Conservation (phyloP, 495 filamentous ascomycete species). For the Cairneyella variabilis region DNA sequence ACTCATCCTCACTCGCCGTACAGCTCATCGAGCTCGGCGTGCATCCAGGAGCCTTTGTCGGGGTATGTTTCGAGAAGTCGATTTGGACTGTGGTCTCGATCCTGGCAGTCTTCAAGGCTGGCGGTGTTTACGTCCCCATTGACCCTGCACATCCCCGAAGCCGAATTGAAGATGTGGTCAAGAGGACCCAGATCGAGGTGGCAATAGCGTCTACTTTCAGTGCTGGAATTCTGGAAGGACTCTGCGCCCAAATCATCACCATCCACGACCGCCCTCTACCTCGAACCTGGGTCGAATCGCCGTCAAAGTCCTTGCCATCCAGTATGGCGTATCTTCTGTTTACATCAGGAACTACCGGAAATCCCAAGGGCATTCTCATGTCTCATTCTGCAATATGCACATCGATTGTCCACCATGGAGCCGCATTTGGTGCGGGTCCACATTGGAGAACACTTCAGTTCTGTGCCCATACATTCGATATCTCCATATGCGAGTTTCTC, state of each 20-base stretch:
- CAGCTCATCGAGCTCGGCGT: not conserved
- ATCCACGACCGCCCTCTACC: no score
- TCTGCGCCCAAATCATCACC: not conserved
- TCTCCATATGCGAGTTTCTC: constrained; percentile 80
- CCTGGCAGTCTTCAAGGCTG: constrained; percentile 37
- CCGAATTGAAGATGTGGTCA: not conserved
- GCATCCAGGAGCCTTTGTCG: not conserved
- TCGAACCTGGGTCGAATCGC: not conserved
- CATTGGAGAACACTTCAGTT: constrained; percentile 5
- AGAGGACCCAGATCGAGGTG: not conserved
- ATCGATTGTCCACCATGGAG: not conserved
- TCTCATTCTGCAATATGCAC: constrained; percentile 1
- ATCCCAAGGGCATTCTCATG: constrained; percentile 38
- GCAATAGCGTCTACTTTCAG: not conserved
- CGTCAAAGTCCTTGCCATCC: not conserved
- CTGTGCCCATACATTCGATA: constrained; percentile 52
- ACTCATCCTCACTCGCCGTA: not conserved
- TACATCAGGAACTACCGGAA: constrained; percentile 45
- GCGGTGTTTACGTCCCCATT: constrained; percentile 44
- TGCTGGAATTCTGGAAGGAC: not conserved
- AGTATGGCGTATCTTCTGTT: constrained; percentile 42
- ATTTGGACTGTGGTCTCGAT: constrained; percentile 35
- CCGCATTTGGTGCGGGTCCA: not conserved
- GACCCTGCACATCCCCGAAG: constrained; percentile 38
- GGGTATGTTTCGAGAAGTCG: constrained; percentile 39